These are phyloP conservation scores for Auricularia heimuer DNA, from an alignment of 768 basidiomycete species.

Conservation along the genomic window DNA sequence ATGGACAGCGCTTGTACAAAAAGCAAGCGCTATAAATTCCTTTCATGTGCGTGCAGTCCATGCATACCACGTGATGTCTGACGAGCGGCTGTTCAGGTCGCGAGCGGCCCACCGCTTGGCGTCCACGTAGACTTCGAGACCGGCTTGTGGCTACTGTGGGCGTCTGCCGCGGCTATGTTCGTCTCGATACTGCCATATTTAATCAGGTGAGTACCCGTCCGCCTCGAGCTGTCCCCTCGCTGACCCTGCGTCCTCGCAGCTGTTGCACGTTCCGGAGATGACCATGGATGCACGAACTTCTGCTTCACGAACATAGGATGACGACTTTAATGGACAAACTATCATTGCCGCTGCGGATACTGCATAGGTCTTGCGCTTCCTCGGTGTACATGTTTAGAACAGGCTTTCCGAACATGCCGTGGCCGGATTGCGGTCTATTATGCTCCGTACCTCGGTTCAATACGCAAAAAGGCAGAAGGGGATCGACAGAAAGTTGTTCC, in stretches of 20 bases:
- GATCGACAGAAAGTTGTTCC: too few species aligned
- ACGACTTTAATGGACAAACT: neutral
- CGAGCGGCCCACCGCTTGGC: slow-evolving; percentile 38
- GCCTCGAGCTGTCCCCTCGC: neutral
- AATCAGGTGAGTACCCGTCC: slow-evolving; percentile 45
- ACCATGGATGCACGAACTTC: neutral
- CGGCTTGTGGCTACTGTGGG: slow-evolving; percentile 63
- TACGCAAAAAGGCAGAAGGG: too few species aligned
- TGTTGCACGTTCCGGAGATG: slow-evolving; percentile 75
- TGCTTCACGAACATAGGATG: neutral
- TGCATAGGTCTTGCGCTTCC: too few species aligned
- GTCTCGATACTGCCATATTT: slow-evolving; percentile 65
- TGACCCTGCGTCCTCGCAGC: slow-evolving; percentile 26
- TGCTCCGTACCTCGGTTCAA: too few species aligned
- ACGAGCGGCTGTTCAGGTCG: slow-evolving; percentile 11
- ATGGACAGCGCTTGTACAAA: slow-evolving; percentile 70
- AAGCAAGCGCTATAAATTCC: slow-evolving; percentile 48
- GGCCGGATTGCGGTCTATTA: too few species aligned
- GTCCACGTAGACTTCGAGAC: slow-evolving; percentile 53
- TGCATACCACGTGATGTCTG: neutral
- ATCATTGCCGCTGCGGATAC: neutral
- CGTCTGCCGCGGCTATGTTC: slow-evolving; percentile 56
- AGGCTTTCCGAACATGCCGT: too few species aligned
- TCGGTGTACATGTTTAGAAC: too few species aligned
- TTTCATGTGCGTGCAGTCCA: slow-evolving; percentile 29